phyloP scores from a whole-genome alignment of 2,329 filamentous ascomycete genomes.

The Elsinoe fawcettii region DNA sequence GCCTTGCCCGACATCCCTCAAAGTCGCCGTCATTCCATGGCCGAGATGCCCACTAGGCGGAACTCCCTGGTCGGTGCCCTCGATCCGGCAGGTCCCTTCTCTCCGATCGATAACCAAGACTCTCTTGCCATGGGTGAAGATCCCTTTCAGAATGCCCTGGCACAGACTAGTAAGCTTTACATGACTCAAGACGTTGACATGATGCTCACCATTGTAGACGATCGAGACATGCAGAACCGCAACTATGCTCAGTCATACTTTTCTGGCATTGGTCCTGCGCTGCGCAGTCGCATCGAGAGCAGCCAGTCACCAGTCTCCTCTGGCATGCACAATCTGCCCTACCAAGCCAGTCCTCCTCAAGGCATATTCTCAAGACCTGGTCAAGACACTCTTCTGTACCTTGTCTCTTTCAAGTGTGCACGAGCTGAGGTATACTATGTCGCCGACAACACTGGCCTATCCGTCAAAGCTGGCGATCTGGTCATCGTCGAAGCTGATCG shows the following conservation, averaged over 20 bases:
- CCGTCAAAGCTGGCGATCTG: slow-evolving; percentile 82
- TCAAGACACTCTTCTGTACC: slow-evolving; percentile 61
- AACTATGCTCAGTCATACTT: slow-evolving; percentile 20
- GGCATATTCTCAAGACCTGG: slow-evolving; percentile 36
- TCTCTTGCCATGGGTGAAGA: not conserved
- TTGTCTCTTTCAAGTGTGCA: slow-evolving; percentile 94
- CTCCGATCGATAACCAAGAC: not conserved
- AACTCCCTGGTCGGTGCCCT: slow-evolving; percentile 27
- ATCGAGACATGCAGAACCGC: slow-evolving; percentile 18
- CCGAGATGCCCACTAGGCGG: slow-evolving; percentile 34
- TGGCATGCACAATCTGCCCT: slow-evolving; percentile 25
- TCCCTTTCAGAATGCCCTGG: slow-evolving; percentile 1
- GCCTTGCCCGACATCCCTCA: slow-evolving; percentile 57
- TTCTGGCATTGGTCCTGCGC: slow-evolving; percentile 17
- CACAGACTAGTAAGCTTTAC: not conserved
- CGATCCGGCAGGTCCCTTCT: not conserved
- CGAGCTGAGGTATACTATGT: slow-evolving; percentile 95
- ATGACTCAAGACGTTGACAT: not conserved
- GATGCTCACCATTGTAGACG: slow-evolving; percentile 13
- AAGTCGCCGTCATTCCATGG: slow-evolving; percentile 74
- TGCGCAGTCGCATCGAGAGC: slow-evolving; percentile 19
- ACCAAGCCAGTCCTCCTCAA: slow-evolving; percentile 21
- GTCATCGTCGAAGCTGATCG: slow-evolving; percentile 97
- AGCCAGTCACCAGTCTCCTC: slow-evolving; percentile 19
- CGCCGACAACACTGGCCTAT: slow-evolving; percentile 86